These are phyloP conservation scores for Setomelanomma holmii DNA, from an alignment of 2,329 filamentous ascomycete genomes.

Conservation along the genomic window DNA sequence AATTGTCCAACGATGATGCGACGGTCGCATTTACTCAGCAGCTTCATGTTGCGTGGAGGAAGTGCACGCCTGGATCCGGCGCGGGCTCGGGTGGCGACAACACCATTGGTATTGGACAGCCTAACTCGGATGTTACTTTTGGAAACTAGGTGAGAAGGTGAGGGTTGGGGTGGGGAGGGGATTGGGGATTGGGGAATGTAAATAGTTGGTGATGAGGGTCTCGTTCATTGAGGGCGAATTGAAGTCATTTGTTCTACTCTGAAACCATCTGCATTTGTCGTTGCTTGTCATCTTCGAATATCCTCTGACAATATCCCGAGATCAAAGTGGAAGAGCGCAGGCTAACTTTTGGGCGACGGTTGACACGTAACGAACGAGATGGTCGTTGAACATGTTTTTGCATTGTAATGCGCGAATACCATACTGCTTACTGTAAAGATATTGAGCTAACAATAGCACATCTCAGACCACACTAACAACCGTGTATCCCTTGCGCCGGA, in stretches of 20 bases:
- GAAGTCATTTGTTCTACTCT: too few species aligned
- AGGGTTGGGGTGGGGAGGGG: not conserved
- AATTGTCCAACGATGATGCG: constrained; percentile 44
- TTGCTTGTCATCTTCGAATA: too few species aligned
- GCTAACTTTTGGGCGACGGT: too few species aligned
- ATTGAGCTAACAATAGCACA: constrained; percentile 9
- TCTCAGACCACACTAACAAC: constrained; percentile 1
- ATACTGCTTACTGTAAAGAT: not conserved
- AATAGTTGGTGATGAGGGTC: not conserved
- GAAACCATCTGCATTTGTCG: too few species aligned
- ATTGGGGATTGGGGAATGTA: not conserved
- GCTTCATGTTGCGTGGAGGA: constrained; percentile 42
- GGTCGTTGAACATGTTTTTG: constrained; percentile 1
- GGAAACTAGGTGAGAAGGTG: constrained; percentile 5
- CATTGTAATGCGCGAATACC: not conserved
- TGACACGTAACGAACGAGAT: too few species aligned
- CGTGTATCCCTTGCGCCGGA: constrained; percentile 9
- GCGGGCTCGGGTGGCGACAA: constrained; percentile 21
- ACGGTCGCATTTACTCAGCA: constrained; percentile 46
- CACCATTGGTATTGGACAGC: constrained; percentile 34
- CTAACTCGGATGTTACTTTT: constrained; percentile 23
- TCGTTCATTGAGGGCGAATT: too few species aligned
- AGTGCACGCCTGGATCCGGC: constrained; percentile 30
- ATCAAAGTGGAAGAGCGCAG: too few species aligned
- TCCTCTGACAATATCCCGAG: too few species aligned